These are phyloP conservation scores for Plasmodium inui DNA, from an alignment of 169 alveolate species.

Conservation along the genomic window DNA sequence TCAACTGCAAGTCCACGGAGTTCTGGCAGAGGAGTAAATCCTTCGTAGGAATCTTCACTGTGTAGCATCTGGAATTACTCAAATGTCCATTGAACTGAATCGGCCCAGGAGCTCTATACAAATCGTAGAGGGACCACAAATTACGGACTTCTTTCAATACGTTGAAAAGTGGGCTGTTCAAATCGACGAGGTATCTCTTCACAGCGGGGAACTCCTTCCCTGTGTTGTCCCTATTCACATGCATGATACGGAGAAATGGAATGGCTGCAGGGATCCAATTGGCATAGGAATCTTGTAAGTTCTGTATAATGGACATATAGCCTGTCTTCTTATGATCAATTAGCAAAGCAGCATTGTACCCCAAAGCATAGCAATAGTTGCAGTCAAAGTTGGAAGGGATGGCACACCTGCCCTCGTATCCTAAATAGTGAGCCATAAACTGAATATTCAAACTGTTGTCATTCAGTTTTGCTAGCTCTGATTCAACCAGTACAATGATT, in stretches of 20 bases:
- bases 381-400: conserved; percentile 97
- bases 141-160: conserved; percentile 93
- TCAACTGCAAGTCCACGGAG: conserved; percentile 35
- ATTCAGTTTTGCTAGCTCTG: conserved; percentile 77
- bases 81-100: conserved; percentile 93
- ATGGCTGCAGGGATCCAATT: conserved; percentile 94
- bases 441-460: conserved; percentile 78
- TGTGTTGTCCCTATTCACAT: conserved; percentile 79
- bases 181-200: conserved; percentile 94
- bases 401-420: conserved; percentile 99
- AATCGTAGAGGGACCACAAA: conserved; percentile 94
- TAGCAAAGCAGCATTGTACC: conserved; percentile 94
- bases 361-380: conserved; percentile 98
- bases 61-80: conserved; percentile 79
- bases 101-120: conserved; percentile 97
- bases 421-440: conserved; percentile 94
- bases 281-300: conserved; percentile 87
- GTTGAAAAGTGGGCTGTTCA: conserved; percentile 93
- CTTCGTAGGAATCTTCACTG: conserved; percentile 67
- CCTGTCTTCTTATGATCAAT: conserved; percentile 93
- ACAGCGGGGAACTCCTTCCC: conserved; percentile 86
- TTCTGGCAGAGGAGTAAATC: conserved; percentile 42
- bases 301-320: conserved; percentile 93
- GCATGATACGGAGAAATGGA: conserved; percentile 89
- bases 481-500: conserved; percentile 92